These are phyloP conservation scores for Neonectria hederae DNA, from an alignment of 2,329 filamentous ascomycete species.

Conservation along the genomic window DNA sequence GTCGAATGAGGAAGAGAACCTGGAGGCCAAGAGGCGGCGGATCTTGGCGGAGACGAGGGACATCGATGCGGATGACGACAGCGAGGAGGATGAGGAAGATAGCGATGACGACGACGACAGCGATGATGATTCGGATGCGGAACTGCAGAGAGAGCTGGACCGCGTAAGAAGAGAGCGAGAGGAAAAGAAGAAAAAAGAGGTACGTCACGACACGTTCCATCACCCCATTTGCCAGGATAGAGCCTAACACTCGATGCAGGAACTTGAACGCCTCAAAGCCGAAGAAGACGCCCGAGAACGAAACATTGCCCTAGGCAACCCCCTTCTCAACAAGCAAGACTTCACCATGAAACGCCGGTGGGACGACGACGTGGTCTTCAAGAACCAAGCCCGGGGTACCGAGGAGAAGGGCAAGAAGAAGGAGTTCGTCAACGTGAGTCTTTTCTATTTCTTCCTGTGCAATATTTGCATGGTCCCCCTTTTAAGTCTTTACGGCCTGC, in stretches of 20 bases:
- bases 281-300: conserved; percentile 86
- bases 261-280: conserved; percentile 79
- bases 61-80: conserved; percentile 79
- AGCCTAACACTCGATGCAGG: conserved; percentile 55
- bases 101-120: conserved; percentile 56
- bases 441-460: conserved; percentile 2
- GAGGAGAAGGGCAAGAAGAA: conserved; percentile 89
- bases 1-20: conserved; percentile 62
- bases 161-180: conserved; percentile 85
- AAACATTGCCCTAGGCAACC: conserved; percentile 92
- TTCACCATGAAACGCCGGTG: conserved; percentile 93
- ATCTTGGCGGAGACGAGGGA: conserved; percentile 89
- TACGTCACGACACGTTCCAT: conserved; percentile 21
- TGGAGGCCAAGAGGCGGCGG: conserved; percentile 83
- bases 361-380: conserved; percentile 99
- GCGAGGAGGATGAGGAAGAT: conserved; percentile 68
- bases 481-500: conserved; percentile 3
- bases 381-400: conserved; percentile 95
- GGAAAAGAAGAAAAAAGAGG: conserved; percentile 53
- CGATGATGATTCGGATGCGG: conserved; percentile 71
- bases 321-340: conserved; percentile 86
- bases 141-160: conserved; percentile 90
- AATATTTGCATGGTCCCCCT: conserved; percentile 1
- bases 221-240: too few relatives aligned
- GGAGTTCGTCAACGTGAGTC: conserved; percentile 92